Evolutionary conservation across 768 basidiomycete genomes (phyloP).

Genomic region (Amanita pallidorosea): DNA sequence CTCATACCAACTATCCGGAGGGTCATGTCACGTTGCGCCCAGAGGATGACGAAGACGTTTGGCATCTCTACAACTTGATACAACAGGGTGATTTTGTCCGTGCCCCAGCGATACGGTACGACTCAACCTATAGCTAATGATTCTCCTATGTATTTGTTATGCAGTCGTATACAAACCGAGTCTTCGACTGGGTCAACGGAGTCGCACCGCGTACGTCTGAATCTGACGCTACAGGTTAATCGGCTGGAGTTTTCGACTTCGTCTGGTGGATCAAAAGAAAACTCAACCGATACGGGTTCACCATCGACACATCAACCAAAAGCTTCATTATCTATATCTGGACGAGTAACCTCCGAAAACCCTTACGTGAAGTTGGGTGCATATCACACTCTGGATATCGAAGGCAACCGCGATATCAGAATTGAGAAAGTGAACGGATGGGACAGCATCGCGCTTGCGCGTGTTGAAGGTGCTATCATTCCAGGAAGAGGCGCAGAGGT

Average conservation of each 20-base stretch:
- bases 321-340: slow-evolving; percentile 75
- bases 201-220: slow-evolving; percentile 78
- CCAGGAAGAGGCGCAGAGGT: slow-evolving; percentile 96
- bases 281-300: slow-evolving; percentile 22
- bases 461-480: slow-evolving; percentile 80
- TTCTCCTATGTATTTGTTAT: background rate
- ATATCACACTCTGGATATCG: slow-evolving; percentile 90
- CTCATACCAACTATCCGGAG: slow-evolving; percentile 32
- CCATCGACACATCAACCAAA: slow-evolving; percentile 22
- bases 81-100: slow-evolving; percentile 80
- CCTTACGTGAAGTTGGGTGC: slow-evolving; percentile 86
- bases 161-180: slow-evolving; percentile 77
- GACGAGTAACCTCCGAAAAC: slow-evolving; percentile 80
- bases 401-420: slow-evolving; percentile 81
- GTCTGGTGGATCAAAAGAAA: slow-evolving; percentile 37
- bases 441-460: slow-evolving; percentile 79
- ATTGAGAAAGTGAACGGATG: slow-evolving; percentile 84
- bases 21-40: slow-evolving; percentile 92
- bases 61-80: slow-evolving; percentile 98
- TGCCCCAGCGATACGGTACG: slow-evolving; percentile 74
- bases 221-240: slow-evolving; percentile 74
- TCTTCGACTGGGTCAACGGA: slow-evolving; percentile 92
- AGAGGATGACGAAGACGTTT: slow-evolving; percentile 99
- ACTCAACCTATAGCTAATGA: background rate
- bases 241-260: slow-evolving; percentile 77